Percentiles rank a stretch among this genome's conserved stretches.
Evolutionary conservation across 768 basidiomycete species (phyloP).

Genomic region (Agaricus subrufescens): DNA sequence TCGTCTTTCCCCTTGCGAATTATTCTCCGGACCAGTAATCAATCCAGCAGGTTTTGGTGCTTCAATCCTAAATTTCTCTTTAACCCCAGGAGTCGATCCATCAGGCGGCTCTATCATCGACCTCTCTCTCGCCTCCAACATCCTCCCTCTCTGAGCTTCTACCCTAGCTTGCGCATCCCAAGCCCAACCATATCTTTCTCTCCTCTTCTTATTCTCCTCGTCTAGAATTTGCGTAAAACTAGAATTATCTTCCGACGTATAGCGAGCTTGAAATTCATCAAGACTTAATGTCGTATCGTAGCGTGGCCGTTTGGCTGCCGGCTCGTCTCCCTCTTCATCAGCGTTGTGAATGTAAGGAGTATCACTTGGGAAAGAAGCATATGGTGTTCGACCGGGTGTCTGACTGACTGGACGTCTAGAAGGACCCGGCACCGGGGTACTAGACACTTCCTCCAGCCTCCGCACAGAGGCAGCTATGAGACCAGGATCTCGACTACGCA

Average conservation of each 20-base stretch:
- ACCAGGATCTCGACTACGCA: slow-evolving; percentile 68
- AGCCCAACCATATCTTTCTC: slow-evolving; percentile 87
- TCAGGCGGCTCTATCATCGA: slow-evolving; percentile 68
- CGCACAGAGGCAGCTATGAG: slow-evolving; percentile 77
- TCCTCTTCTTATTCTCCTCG: slow-evolving; percentile 79
- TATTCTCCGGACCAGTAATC: slow-evolving; percentile 33
- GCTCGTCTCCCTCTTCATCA: slow-evolving; percentile 22
- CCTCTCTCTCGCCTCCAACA: slow-evolving; percentile 64
- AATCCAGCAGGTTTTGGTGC: slow-evolving; percentile 50
- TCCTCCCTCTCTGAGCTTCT: slow-evolving; percentile 57
- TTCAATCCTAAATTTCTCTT: slow-evolving; percentile 64
- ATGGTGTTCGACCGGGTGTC: slow-evolving; percentile 65
- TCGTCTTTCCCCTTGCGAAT: slow-evolving; percentile 21
- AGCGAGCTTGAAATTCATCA: slow-evolving; percentile 85
- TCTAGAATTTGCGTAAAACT: slow-evolving; percentile 93
- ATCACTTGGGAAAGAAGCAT: slow-evolving; percentile 51
- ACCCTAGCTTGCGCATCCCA: slow-evolving; percentile 89
- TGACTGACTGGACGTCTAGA: slow-evolving; percentile 25
- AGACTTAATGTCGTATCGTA: slow-evolving; percentile 63
- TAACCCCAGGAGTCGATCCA: slow-evolving; percentile 46
- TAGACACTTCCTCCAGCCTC: slow-evolving; percentile 56
- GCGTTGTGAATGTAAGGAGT: slow-evolving; percentile 48
- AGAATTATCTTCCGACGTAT: slow-evolving; percentile 96
- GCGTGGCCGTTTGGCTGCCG: slow-evolving; percentile 47
- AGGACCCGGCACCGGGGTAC: slow-evolving; percentile 39